These are phyloP conservation scores for Boehmeria nivea DNA, from an alignment of 306 rosid species.

Conservation along the genomic window DNA sequence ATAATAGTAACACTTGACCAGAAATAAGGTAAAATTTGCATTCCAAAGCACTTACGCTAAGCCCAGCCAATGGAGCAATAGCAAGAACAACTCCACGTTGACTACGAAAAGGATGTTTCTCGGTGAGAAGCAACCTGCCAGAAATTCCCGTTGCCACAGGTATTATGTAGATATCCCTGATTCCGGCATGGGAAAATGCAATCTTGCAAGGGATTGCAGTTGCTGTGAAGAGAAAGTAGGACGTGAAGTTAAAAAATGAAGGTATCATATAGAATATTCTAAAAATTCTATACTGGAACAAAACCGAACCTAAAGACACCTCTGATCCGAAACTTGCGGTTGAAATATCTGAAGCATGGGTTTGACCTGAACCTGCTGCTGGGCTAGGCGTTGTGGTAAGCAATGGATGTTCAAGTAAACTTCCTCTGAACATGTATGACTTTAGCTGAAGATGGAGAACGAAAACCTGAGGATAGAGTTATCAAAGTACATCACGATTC, in stretches of 20 bases:
- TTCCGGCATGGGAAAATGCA: conserved; percentile 73
- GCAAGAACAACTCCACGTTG: conserved; percentile 79
- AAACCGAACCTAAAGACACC: conserved; percentile 65
- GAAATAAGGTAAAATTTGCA: conserved; percentile 11
- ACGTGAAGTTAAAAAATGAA: no score
- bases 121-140: conserved; percentile 67
- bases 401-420: conserved; percentile 40
- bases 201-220: conserved; percentile 68
- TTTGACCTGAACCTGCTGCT: conserved; percentile 34
- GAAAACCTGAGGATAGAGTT: conserved; percentile 47
- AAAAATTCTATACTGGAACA: conserved; percentile 1
- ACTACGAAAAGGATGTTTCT: conserved; percentile 84
- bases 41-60: conserved; percentile 47
- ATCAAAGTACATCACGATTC: conserved; percentile 12
- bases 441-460: conserved; percentile 64
- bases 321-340: conserved; percentile 80
- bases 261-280: no score
- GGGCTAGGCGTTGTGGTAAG: conserved; percentile 27
- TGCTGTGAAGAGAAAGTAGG: conserved; percentile 45
- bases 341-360: conserved; percentile 41
- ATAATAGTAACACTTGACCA: background rate
- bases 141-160: conserved; percentile 42
- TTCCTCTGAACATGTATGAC: conserved; percentile 42
- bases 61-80: conserved; percentile 76
- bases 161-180: conserved; percentile 61